phyloP scores from a whole-genome alignment of 148 eudicot species.

The Camellia sinensis region DNA sequence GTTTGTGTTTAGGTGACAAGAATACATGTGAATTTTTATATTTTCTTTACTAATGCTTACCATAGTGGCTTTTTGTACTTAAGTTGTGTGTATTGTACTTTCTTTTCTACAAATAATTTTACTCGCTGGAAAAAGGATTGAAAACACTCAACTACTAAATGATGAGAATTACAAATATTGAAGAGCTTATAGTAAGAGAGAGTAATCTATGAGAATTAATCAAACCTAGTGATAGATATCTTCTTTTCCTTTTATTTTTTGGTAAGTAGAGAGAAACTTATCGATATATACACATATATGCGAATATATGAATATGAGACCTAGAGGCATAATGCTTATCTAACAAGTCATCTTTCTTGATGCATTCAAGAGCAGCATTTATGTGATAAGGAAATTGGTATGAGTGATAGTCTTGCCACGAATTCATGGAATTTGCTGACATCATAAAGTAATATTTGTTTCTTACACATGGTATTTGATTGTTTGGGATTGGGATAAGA shows the following conservation, averaged over 20 bases:
- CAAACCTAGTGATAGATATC: neutral
- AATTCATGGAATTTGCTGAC: neutral
- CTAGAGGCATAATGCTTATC: neutral
- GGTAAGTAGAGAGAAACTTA: too few species aligned
- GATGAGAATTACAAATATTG: neutral
- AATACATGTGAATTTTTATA: neutral
- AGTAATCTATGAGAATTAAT: neutral
- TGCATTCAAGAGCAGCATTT: neutral
- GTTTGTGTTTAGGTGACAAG: neutral
- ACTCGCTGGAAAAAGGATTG: neutral
- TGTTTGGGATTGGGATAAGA: too few species aligned
- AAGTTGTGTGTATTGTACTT: neutral
- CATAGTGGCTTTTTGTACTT: slow-evolving; percentile 1
- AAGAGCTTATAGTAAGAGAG: neutral
- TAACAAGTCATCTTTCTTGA: neutral
- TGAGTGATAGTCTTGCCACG: neutral
- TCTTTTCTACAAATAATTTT: neutral
- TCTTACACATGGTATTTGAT: neutral
- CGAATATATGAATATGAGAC: neutral
- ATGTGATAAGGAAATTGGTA: neutral
- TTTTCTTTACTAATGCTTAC: neutral
- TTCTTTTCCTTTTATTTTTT: neutral
- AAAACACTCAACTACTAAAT: neutral
- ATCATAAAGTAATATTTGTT: neutral
- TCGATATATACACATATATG: neutral